These are phyloP conservation scores for Scedosporium apiospermum DNA, from an alignment of 2,329 filamentous ascomycete genomes.

Conservation along the genomic window DNA sequence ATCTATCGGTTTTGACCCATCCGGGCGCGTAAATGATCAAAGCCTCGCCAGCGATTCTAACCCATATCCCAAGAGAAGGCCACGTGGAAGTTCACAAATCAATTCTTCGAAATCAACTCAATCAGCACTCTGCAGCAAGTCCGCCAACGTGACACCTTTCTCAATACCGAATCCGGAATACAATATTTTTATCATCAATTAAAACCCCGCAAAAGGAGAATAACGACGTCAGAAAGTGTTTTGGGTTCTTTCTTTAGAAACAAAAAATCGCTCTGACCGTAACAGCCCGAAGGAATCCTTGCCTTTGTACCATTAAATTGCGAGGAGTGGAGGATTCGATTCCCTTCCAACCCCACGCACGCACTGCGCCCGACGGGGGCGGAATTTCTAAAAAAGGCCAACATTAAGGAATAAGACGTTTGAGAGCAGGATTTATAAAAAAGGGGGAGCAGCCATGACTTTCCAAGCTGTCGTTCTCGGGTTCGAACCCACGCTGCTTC, in stretches of 20 bases:
- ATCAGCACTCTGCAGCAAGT: not conserved
- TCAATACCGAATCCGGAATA: not conserved
- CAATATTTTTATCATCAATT: not conserved
- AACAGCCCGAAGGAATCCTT: too few relatives aligned
- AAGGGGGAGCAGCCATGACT: not conserved
- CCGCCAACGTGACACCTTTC: not conserved
- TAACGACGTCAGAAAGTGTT: not conserved
- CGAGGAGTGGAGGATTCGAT: too few relatives aligned
- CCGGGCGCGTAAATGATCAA: not conserved
- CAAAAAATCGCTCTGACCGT: not conserved
- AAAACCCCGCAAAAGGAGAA: not conserved
- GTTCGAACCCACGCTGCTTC: slow-evolving; percentile 4
- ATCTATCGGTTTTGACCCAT: not conserved
- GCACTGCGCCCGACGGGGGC: too few relatives aligned
- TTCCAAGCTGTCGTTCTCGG: not conserved
- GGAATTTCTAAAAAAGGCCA: not conserved
- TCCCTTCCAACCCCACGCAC: too few relatives aligned
- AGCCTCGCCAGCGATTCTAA: not conserved
- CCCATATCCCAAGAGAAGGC: not conserved
- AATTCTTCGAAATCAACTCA: not conserved
- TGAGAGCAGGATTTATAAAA: not conserved
- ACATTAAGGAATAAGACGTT: not conserved
- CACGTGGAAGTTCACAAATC: not conserved
- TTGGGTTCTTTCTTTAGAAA: not conserved
- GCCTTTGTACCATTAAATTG: too few relatives aligned